phyloP scores from a whole-genome alignment of 2,329 filamentous ascomycete species.

The Alternaria dauci region DNA sequence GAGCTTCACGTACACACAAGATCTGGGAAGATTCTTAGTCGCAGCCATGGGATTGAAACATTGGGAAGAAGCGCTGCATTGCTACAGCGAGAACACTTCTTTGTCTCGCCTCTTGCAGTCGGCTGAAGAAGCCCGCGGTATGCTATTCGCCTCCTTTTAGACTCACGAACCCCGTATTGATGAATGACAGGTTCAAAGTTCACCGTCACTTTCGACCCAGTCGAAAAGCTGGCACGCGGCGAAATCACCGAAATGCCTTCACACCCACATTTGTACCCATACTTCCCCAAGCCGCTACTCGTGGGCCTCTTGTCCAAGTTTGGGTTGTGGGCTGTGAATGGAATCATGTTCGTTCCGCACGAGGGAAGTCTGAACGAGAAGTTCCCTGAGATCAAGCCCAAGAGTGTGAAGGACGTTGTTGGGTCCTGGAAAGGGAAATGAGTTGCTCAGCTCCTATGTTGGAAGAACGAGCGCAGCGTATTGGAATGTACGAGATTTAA shows the following conservation, averaged over 20 bases:
- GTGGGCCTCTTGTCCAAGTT: conserved; percentile 20
- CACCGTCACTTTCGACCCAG: not conserved
- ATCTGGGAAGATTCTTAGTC: conserved; percentile 28
- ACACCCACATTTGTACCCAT: conserved; percentile 34
- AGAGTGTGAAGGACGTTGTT: not conserved
- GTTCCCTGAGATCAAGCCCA: conserved; percentile 10
- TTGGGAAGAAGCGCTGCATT: conserved; percentile 47
- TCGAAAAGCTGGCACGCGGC: not conserved
- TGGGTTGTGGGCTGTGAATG: conserved; percentile 20
- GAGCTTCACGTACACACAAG: conserved; percentile 29
- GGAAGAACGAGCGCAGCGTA: not conserved
- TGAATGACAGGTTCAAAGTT: not conserved
- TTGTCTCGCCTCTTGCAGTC: conserved; percentile 53
- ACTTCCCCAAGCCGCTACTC: conserved; percentile 27
- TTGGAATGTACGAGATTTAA: not conserved
- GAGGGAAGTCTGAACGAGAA: conserved; percentile 25
- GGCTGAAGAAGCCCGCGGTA: not conserved
- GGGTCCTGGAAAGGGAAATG: not conserved
- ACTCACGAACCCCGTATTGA: not conserved
- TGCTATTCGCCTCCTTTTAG: not conserved
- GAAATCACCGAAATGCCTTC: not conserved
- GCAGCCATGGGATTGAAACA: conserved; percentile 17
- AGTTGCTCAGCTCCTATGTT: not conserved
- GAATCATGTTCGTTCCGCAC: conserved; percentile 10
- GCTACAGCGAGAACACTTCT: conserved; percentile 53